Evolutionary conservation across 1,139 yeast species (phyloP).

Genomic region (Blastobotrys petasosporus): DNA sequence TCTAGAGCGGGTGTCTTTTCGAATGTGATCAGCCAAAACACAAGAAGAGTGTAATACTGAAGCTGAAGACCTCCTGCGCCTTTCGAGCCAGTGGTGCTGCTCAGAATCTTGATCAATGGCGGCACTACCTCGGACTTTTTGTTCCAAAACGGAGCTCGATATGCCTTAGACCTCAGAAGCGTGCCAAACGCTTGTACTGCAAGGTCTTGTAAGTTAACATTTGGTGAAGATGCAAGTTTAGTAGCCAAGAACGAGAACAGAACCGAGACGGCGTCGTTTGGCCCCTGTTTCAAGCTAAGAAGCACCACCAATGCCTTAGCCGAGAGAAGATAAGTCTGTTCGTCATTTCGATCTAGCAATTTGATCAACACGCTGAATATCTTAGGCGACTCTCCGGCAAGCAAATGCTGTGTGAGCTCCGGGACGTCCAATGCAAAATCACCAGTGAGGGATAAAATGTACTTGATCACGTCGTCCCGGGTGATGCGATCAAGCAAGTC

Average conservation of each 20-base stretch:
- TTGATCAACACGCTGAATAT: constrained; percentile 54
- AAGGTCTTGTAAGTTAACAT: constrained; percentile 53
- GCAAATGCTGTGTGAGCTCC: constrained; percentile 43
- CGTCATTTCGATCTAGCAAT: constrained; percentile 41
- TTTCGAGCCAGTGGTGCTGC: constrained; percentile 47
- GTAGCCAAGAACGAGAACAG: constrained; percentile 42
- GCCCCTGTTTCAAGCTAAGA: constrained; percentile 27
- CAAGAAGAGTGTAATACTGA: constrained; percentile 71
- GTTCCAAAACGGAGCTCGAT: constrained; percentile 55
- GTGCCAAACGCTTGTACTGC: constrained; percentile 64
- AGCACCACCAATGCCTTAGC: constrained; percentile 33
- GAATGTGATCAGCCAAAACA: constrained; percentile 82
- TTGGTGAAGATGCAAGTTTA: constrained; percentile 43
- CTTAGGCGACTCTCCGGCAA: constrained; percentile 42
- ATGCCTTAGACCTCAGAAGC: constrained; percentile 51
- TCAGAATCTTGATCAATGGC: constrained; percentile 44
- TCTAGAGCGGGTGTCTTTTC: constrained; percentile 49
- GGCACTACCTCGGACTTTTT: constrained; percentile 49
- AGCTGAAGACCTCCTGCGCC: constrained; percentile 49
- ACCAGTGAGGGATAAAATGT: constrained; percentile 61
- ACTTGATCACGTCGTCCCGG: constrained; percentile 69
- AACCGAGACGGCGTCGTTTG: constrained; percentile 34
- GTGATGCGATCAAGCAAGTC: constrained; percentile 48
- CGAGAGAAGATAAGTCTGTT: constrained; percentile 33
- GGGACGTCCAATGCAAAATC: constrained; percentile 52